Evolutionary conservation across 108 stramenopile species (phyloP), one percentile per base, ranked within the genome.

Genomic region (Thalassiosira profunda): DNA sequence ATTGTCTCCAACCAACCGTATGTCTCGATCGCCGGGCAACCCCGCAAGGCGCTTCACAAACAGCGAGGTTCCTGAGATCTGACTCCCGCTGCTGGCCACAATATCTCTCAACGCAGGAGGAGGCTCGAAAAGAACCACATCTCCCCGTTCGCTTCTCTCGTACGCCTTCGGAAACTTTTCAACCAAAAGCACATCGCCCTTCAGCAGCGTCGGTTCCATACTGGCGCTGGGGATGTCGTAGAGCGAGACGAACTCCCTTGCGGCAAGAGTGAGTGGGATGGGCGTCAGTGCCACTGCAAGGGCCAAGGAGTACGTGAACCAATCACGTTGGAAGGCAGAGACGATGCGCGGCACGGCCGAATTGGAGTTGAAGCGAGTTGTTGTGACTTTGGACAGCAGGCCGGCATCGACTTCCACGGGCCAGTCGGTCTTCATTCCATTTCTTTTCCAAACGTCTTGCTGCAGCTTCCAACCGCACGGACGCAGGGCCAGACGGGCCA

Each of bases 401-500:
- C 66, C 76, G 17, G 76, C 84, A 5, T 53, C 43, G 6, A 84
- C 63, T 67, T 79, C 72, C 12, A 81, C 55, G 12, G 84, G 80
- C 80, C 84, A 81, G 29, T 79, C 80, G 28, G 57, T 43, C 40
- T 35, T 55, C 40, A 68, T 57, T 8, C 72, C 65, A 45, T 74
- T 44, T 33, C 54, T 40, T 25, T 74, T 46, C 76, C 81, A 82
- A 23, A 82, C 48, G 38, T 82, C 63, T 12, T 66, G 63, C 25
- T 84, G 84, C 15, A 81, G 37, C 31, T 80, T 80, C 84, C 84
- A 84, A 24, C 80, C 80, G 34, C 76, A 79, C 1, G 84, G 84
- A 7, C 84, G 65, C 10, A 84, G 62, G 2, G 84, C 80, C 7
- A 84, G 54, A 12, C 60, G 26, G 10, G 72, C 76, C 26, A 70